A percentile compares a stretch with the other conserved stretches of the same genome.
Evolutionary conservation across 352 stramenopile genomes (phyloP).

Genomic region (Plasmopara halstedii): DNA sequence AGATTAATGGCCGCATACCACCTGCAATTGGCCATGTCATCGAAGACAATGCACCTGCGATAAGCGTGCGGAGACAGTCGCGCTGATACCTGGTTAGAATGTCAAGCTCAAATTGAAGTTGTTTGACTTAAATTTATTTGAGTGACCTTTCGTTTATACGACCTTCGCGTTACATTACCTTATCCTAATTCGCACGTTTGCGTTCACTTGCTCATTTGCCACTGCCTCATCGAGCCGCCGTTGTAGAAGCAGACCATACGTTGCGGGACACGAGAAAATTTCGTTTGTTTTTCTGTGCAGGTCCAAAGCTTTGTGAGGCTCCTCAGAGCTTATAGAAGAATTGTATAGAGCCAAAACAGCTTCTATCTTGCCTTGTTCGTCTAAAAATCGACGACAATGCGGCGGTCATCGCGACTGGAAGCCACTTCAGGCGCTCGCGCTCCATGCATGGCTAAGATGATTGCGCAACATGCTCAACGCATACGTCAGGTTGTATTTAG

Average conservation of each 20-base stretch:
- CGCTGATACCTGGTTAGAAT: constrained; percentile 27
- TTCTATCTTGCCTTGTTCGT: constrained; percentile 17
- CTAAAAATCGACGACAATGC: constrained; percentile 23
- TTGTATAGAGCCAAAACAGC: no score
- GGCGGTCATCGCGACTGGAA: constrained; percentile 56
- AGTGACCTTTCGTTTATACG: background rate
- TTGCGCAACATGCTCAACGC: constrained; percentile 35
- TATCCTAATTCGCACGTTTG: background rate
- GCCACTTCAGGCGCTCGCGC: constrained; percentile 32
- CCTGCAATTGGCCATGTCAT: constrained; percentile 7
- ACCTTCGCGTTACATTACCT: constrained; percentile 5
- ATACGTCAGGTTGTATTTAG: constrained; percentile 21
- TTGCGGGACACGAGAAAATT: constrained; percentile 8
- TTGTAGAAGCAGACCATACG: constrained; percentile 12
- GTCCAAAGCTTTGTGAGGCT: constrained; percentile 7
- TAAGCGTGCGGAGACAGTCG: constrained; percentile 56
- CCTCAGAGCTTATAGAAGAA: constrained; percentile 3
- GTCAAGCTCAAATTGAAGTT: constrained; percentile 5
- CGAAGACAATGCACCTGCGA: constrained; percentile 18
- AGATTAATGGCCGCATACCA: constrained; percentile 24
- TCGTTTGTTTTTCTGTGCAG: constrained; percentile 1
- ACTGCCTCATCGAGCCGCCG: constrained; percentile 12
- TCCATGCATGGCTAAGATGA: constrained; percentile 55
- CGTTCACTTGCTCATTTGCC: constrained; percentile 14
- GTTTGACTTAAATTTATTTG: background rate